Conservation (phyloP, 2,329 filamentous ascomycete species). For the Talaromyces marneffei region DNA sequence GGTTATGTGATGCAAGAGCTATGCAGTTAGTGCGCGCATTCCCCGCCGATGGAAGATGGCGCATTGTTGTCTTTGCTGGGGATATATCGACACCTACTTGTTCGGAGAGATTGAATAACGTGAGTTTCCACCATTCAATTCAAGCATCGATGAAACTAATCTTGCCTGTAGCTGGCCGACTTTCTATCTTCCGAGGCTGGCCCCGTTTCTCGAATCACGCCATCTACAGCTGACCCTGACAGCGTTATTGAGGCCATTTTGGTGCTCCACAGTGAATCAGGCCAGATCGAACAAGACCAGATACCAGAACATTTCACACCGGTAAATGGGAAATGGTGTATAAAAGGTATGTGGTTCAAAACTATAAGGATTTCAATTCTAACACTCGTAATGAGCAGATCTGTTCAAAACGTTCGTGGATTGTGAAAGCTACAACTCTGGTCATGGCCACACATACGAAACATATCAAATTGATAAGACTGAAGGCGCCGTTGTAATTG, state of each 20-base stretch:
- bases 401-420: constrained; percentile 10
- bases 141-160: background rate
- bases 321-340: constrained; percentile 49
- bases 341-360: constrained; percentile 42
- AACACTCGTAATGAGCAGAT: background rate
- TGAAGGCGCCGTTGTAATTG: constrained; percentile 53
- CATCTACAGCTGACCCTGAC: constrained; percentile 42
- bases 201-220: constrained; percentile 42
- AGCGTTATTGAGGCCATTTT: constrained; percentile 54
- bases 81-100: background rate
- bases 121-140: background rate
- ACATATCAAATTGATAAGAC: constrained; percentile 54
- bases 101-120: background rate
- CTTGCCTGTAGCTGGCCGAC: constrained; percentile 29
- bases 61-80: constrained; percentile 9
- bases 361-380: background rate
- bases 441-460: constrained; percentile 32
- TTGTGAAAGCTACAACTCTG: constrained; percentile 9
- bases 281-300: constrained; percentile 45
- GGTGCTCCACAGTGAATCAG: constrained; percentile 47
- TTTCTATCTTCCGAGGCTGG: constrained; percentile 39
- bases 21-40: constrained; percentile 35
- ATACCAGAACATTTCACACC: constrained; percentile 56
- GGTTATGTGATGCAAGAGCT: constrained; percentile 34
- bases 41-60: constrained; percentile 33